Percentiles rank a stretch among this genome's conserved stretches.
These are phyloP conservation scores for Pseudocercospora pini-densiflorae DNA, from an alignment of 2,329 filamentous ascomycete genomes.

Conservation along the genomic window DNA sequence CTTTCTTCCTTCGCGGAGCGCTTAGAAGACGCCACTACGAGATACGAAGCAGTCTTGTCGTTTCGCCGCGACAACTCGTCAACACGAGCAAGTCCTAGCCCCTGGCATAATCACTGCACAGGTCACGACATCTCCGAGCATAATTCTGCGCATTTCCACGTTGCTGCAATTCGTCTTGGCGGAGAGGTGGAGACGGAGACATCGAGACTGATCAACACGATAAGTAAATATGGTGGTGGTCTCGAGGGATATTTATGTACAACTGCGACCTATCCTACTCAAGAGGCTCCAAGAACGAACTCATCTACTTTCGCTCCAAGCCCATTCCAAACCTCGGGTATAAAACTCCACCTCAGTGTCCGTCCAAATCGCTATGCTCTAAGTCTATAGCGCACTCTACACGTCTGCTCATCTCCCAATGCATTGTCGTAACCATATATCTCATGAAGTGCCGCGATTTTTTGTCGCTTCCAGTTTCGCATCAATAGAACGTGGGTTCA, in stretches of 20 bases:
- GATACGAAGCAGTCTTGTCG: background rate
- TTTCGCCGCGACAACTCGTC: too few relatives aligned
- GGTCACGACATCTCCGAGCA: too few relatives aligned
- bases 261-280: background rate
- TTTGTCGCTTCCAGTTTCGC: background rate
- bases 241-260: background rate
- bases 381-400: background rate
- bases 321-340: background rate
- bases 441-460: background rate
- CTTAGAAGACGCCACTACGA: background rate
- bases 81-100: too few relatives aligned
- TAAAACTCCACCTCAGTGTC: background rate
- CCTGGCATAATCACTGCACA: too few relatives aligned
- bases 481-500: constrained; percentile 7
- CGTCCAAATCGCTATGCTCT: background rate
- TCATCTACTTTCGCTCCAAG: background rate
- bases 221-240: background rate
- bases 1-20: constrained; percentile 6
- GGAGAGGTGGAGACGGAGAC: too few relatives aligned
- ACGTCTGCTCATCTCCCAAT: background rate
- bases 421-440: background rate
- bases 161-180: too few relatives aligned
- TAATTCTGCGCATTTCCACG: too few relatives aligned
- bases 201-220: background rate
- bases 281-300: background rate